Conservation (phyloP, 1,284 basidiomycete genomes). For the Kalmanozyma brasiliensis region DNA sequence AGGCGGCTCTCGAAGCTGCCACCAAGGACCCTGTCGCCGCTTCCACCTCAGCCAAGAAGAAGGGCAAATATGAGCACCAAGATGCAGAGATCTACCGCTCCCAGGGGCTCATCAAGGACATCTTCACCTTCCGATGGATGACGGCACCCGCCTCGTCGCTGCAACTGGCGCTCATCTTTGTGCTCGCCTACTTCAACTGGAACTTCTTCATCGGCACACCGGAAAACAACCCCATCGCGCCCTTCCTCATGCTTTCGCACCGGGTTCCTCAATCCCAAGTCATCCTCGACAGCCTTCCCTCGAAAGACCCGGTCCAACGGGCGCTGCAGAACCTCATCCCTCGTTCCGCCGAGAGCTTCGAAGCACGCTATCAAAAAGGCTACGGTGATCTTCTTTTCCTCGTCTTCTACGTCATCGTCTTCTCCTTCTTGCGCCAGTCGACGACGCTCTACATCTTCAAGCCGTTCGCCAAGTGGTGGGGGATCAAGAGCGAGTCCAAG, state of each 20-base stretch:
- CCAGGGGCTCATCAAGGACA: constrained; percentile 45
- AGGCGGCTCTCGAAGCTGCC: constrained; percentile 10
- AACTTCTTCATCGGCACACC: constrained; percentile 71
- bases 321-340: constrained; percentile 36
- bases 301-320: constrained; percentile 23
- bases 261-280: constrained; percentile 71
- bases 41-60: constrained; percentile 12
- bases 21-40: constrained; percentile 28
- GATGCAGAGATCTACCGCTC: constrained; percentile 45
- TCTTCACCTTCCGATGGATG: constrained; percentile 61
- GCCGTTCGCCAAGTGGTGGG: constrained; percentile 74
- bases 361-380: constrained; percentile 61
- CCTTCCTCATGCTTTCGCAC: constrained; percentile 82
- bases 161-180: constrained; percentile 75
- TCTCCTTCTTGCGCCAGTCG: constrained; percentile 86
- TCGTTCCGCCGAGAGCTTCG: constrained; percentile 29
- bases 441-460: constrained; percentile 78
- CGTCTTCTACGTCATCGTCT: constrained; percentile 87
- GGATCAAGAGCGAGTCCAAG: constrained; percentile 62
- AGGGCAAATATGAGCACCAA: constrained; percentile 18
- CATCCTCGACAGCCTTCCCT: constrained; percentile 68
- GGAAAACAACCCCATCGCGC: constrained; percentile 79
- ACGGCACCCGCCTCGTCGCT: constrained; percentile 56
- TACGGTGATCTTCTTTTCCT: constrained; percentile 80
- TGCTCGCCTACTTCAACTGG: constrained; percentile 80